phyloP scores from a whole-genome alignment of 768 basidiomycete species.

The Amanita rubescens region DNA sequence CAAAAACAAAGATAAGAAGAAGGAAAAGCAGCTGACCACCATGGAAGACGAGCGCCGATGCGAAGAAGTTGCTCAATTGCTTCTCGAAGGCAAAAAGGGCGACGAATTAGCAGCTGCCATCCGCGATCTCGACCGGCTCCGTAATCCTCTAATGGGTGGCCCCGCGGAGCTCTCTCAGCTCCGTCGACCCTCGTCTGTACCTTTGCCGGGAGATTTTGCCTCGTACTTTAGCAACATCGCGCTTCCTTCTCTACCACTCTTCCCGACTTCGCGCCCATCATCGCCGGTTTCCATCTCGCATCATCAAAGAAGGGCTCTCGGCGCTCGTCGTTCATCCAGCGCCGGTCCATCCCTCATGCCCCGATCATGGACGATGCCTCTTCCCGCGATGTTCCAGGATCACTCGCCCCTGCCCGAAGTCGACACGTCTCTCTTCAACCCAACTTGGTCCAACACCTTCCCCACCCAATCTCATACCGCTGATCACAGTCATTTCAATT shows the following conservation, averaged over 20 bases:
- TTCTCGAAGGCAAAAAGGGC: conserved; percentile 65
- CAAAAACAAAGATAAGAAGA: conserved; percentile 37
- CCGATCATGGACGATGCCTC: conserved; percentile 27
- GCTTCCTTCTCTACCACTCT: conserved; percentile 36
- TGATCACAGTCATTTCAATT: not conserved
- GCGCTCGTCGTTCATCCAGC: conserved; percentile 44
- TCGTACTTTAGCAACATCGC: conserved; percentile 36
- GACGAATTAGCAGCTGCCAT: conserved; percentile 58
- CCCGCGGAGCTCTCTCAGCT: conserved; percentile 25
- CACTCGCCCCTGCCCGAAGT: conserved; percentile 42
- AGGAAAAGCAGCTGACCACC: conserved; percentile 29
- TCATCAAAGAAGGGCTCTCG: conserved; percentile 31
- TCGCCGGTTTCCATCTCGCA: conserved; percentile 43
- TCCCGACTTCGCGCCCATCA: conserved; percentile 32
- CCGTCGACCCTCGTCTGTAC: conserved; percentile 58
- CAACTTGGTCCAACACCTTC: conserved; percentile 30
- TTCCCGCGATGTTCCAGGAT: conserved; percentile 31
- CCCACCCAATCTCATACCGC: conserved; percentile 8
- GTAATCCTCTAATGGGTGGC: conserved; percentile 15
- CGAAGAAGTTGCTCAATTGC: conserved; percentile 56
- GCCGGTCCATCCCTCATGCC: conserved; percentile 31
- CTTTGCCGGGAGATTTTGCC: conserved; percentile 36
- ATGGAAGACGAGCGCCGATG: conserved; percentile 59
- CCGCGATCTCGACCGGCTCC: conserved; percentile 38
- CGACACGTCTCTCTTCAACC: conserved; percentile 41